Evolutionary conservation across 2,329 filamentous ascomycete genomes (phyloP), one percentile per base, ranked within the genome.

Genomic region (Apiospora koreana): DNA sequence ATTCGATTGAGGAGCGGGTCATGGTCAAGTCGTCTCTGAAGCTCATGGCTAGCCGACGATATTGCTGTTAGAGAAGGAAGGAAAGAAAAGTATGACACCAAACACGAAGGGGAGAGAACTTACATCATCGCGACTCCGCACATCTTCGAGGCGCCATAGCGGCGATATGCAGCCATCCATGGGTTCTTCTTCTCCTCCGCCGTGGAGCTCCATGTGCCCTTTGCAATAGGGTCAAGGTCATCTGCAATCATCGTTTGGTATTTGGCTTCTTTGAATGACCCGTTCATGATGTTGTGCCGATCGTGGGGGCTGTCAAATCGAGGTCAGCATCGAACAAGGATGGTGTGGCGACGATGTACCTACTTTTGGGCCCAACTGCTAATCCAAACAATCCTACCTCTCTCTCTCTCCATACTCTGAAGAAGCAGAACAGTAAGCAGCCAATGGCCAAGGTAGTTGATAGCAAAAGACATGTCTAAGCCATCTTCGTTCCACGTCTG

Each of bases 371-470:
- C 18, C 48, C 14, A 28, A 25, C 48, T 54, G 25, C 48, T 28
- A 10, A 54, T 31, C 14, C 25, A 31, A 2, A 54, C 48, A 5
- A 54, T 31, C 25, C 48, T 18, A 2, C 25, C 48, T 2, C 1
- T 23, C n/a, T 62, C 45, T 1, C 35, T 35, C 25, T 67, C 64
- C 31, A 69, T 67, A n/a, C 65, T 64, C 25, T 10, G 65, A 31
- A 70, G 46, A 12, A 70, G 69, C 23, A 70, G 41, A 16, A 70
- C 16, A 10, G 48, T 64, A 25, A 70, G 38, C 18, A 70, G 69
- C 69, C 65, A 70, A 41, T 70, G 69, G 2, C 48, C 69, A 18
- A 70, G 65, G 46, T 70, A 70, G 48, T 67, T 70, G 38, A 64
- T 46, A 23, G 21, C 48, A 28, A 68, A 70, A 25, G 38, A 9